phyloP scores from a whole-genome alignment of 176 grass and related monocot genomes.

The Puccinellia tenuiflora region DNA sequence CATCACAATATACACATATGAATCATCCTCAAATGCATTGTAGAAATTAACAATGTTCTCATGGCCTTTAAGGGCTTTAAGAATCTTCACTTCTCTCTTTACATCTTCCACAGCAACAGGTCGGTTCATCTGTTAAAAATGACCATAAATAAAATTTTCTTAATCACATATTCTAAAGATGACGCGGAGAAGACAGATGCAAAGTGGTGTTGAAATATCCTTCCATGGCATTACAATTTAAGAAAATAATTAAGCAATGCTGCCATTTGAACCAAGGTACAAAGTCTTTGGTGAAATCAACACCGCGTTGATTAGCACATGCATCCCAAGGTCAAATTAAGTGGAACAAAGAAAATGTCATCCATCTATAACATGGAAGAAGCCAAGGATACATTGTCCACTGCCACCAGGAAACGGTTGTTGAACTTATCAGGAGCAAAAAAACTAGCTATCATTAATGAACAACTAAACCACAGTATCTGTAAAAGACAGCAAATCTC shows the following conservation, averaged over 20 bases:
- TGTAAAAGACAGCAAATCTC: neutral
- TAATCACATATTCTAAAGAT: conserved; percentile 22
- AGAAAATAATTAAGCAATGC: conserved; percentile 19
- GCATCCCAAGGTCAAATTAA: conserved; percentile 22
- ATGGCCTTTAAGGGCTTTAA: conserved; percentile 72
- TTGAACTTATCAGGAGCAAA: neutral
- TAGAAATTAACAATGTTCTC: conserved; percentile 90
- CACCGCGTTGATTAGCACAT: neutral
- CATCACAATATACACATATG: conserved; percentile 92
- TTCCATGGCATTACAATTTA: neutral
- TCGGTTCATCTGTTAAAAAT: conserved; percentile 58
- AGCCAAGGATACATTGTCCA: conserved; percentile 13
- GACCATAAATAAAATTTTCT: conserved; percentile 5
- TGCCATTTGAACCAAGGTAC: neutral
- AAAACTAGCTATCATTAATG: neutral
- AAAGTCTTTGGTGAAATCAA: conserved; percentile 7
- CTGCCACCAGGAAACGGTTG: neutral
- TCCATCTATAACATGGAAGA: conserved; percentile 7
- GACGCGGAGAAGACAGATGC: neutral
- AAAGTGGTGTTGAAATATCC: neutral
- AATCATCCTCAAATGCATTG: conserved; percentile 82
- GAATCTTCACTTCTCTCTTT: conserved; percentile 89
- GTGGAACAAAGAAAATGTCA: conserved; percentile 1
- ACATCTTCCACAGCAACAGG: conserved; percentile 80
- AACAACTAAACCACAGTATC: neutral